Evolutionary conservation across 306 rosid genomes (phyloP).

Genomic region (Canavalia gladiata): DNA sequence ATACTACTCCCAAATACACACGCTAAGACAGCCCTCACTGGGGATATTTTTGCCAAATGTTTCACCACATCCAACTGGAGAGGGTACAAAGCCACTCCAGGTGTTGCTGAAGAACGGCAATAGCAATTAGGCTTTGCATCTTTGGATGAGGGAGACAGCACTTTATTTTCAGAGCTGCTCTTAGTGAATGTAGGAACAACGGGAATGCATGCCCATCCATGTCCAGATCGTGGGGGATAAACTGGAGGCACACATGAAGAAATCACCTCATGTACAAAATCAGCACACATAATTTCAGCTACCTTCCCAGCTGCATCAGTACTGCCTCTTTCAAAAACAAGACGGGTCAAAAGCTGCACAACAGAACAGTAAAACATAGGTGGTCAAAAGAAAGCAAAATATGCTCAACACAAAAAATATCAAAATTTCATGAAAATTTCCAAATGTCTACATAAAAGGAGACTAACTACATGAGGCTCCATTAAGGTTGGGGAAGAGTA

Average conservation of each 20-base stretch:
- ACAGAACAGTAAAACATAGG: slow-evolving; percentile 41
- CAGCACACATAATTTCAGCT: slow-evolving; percentile 96
- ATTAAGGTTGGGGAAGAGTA: slow-evolving; percentile 26
- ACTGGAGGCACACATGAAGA: slow-evolving; percentile 98
- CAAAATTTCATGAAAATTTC: slow-evolving; percentile 14
- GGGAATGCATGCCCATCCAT: slow-evolving; percentile 99
- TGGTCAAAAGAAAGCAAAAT: slow-evolving; percentile 38
- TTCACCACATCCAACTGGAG: slow-evolving; percentile 91
- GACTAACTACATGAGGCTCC: slow-evolving; percentile 30
- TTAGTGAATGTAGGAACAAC: slow-evolving; percentile 76
- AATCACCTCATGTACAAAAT: slow-evolving; percentile 96
- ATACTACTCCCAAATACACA: slow-evolving; percentile 97
- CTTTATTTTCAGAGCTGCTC: slow-evolving; percentile 82
- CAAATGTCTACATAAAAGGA: slow-evolving; percentile 24
- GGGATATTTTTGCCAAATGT: slow-evolving; percentile 95
- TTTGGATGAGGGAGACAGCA: slow-evolving; percentile 81
- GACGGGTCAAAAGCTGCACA: slow-evolving; percentile 91
- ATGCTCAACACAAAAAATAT: slow-evolving; percentile 35
- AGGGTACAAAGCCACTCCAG: slow-evolving; percentile 90
- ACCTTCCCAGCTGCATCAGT: slow-evolving; percentile 97
- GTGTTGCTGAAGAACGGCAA: slow-evolving; percentile 73
- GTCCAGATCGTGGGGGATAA: slow-evolving; percentile 93
- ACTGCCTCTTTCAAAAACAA: slow-evolving; percentile 96
- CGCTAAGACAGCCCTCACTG: slow-evolving; percentile 96
- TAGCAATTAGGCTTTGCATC: slow-evolving; percentile 86